These are phyloP conservation scores for Geotrichum siamense DNA, from an alignment of 1,139 yeast species.

Conservation along the genomic window DNA sequence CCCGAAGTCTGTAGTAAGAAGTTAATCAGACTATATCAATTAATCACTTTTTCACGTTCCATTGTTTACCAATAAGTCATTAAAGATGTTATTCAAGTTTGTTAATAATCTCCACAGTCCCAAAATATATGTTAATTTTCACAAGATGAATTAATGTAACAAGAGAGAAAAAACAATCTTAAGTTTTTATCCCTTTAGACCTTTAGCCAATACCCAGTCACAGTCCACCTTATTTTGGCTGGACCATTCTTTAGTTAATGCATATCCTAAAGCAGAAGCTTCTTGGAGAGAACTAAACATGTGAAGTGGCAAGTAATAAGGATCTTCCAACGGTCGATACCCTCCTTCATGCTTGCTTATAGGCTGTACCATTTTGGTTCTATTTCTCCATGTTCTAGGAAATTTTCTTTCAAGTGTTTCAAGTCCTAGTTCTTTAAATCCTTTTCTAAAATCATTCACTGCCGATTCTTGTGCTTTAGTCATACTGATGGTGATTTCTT, in stretches of 20 bases:
- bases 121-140: too few species aligned
- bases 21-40: too few species aligned
- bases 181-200: conserved; percentile 9
- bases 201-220: conserved; percentile 15
- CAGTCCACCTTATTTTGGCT: conserved; percentile 26
- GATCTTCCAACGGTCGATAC: conserved; percentile 34
- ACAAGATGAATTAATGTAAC: too few species aligned
- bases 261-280: conserved; percentile 37
- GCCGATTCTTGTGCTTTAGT: conserved; percentile 26
- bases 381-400: conserved; percentile 31
- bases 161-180: too few species aligned
- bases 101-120: too few species aligned
- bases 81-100: too few species aligned
- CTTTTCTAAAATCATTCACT: conserved; percentile 32
- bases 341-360: conserved; percentile 26
- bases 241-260: conserved; percentile 35
- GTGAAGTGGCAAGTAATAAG: conserved; percentile 36
- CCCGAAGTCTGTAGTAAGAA: too few species aligned
- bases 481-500: conserved; percentile 17
- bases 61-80: too few species aligned
- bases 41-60: too few species aligned
- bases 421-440: conserved; percentile 27
- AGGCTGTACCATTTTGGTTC: conserved; percentile 21
- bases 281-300: conserved; percentile 37
- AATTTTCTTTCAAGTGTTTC: conserved; percentile 26